phyloP scores from a whole-genome alignment of 345 rosid genomes.

The Salix exigua region DNA sequence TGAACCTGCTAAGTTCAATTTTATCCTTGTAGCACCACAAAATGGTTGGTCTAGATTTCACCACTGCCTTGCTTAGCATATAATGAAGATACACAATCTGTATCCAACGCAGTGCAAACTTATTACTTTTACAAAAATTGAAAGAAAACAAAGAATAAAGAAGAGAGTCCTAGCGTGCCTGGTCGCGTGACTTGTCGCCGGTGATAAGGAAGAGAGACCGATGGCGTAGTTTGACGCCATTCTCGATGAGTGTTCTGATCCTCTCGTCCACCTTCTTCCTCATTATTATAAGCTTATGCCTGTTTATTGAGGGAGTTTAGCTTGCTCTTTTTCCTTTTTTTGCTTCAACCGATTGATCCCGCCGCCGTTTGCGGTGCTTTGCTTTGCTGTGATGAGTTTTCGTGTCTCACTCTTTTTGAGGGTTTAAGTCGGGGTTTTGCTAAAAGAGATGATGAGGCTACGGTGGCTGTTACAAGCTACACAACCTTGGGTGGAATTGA shows the following conservation, averaged over 20 bases:
- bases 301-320: background rate
- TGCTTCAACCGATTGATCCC: background rate
- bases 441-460: background rate
- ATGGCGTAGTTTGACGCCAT: conserved; percentile 78
- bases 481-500: background rate
- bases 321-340: background rate
- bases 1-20: conserved; percentile 94
- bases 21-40: conserved; percentile 96
- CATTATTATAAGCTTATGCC: conserved; percentile 35
- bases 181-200: conserved; percentile 97
- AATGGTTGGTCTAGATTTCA: conserved; percentile 65
- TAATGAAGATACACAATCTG: conserved; percentile 93
- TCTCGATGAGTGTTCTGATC: conserved; percentile 82
- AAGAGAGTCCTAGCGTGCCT: conserved; percentile 35
- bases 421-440: background rate
- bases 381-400: background rate
- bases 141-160: conserved; percentile 2
- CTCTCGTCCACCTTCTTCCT: conserved; percentile 98
- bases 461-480: background rate
- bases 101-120: background rate
- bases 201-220: conserved; percentile 86
- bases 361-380: background rate
- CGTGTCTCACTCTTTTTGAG: background rate
- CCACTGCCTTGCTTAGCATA: conserved; percentile 70
- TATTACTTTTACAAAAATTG: background rate